Base-by-base conservation (phyloP, 208 protist species). In the Crithidia expoeki region DNA sequence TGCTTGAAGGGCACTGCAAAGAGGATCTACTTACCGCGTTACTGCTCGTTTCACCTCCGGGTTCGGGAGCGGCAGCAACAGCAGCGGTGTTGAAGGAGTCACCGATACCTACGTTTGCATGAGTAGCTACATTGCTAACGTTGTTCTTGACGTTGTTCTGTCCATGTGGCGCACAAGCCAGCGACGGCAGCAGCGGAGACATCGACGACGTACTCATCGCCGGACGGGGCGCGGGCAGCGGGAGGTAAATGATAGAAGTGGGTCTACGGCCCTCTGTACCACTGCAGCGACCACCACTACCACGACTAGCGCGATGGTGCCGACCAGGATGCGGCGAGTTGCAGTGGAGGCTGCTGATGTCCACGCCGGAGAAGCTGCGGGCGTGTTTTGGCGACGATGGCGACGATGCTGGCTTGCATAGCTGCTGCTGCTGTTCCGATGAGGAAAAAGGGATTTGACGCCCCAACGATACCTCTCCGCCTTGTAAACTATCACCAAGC, bases 221-320 rank as follows among this genome's bases (percentile, higher is more conserved):
- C 30, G 42, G 27, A 1, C 27, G 30, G 9, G 60, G 46, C 17
- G 46, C 55, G 17, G 60, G 60, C 17, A 25, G 46, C 1, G 60
- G 60, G 4, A 65, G 60, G 47, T 32, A 55, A n/a, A 65, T 65
- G 25, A 55, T 23, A 1, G 60, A 65, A 1, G 42, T 51, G 12
- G 58, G 58, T 38, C 40, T n/a, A 16, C 36, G 34, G 17, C 34
- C 14, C 12, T 1, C 16, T 28, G 12, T 28, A 25, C 34, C 34
- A 38, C 2, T 5, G 28, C 28, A 5, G 4, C 32, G 4, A 4
- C 34, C 33, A 2, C 34, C 16, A n/a, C 27, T n/a, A n/a, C n/a
- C n/a, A n/a, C n/a, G n/a, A n/a, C n/a, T n/a, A n/a, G n/a, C n/a
- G n/a, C n/a, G n/a, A n/a, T n/a, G n/a, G n/a, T n/a, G n/a, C n/a